phyloP scores from a whole-genome alignment of 2,329 filamentous ascomycete genomes.

The Colletotrichum sp. region DNA sequence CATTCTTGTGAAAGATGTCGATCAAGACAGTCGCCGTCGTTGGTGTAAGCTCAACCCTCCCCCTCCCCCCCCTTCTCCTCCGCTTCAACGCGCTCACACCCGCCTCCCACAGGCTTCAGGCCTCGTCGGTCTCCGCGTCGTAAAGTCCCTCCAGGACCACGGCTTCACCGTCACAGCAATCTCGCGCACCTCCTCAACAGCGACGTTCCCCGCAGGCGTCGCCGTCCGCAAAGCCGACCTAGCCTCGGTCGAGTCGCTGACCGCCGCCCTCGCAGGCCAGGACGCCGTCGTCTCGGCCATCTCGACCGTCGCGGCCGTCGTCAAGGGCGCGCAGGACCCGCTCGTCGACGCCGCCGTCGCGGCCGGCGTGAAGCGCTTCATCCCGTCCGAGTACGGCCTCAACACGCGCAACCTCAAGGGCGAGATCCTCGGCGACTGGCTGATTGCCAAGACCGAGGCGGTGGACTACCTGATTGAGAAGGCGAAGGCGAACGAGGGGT shows the following conservation, averaged over 20 bases:
- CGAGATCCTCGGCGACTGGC: conserved; percentile 25
- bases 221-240: conserved; percentile 8
- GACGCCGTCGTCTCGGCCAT: conserved; percentile 46
- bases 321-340: conserved; percentile 48
- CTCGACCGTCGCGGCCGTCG: conserved; percentile 31
- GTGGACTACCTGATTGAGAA: conserved; percentile 21
- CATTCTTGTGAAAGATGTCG: background rate
- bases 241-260: conserved; percentile 4
- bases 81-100: background rate
- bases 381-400: conserved; percentile 56
- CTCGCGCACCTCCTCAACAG: background rate
- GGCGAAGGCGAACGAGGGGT: conserved; percentile 25
- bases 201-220: conserved; percentile 1
- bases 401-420: conserved; percentile 28
- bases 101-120: conserved; percentile 5
- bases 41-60: background rate
- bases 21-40: conserved; percentile 15
- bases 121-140: conserved; percentile 8
- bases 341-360: conserved; percentile 57
- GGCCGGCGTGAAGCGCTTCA: conserved; percentile 58
- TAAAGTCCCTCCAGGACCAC: background rate
- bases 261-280: conserved; percentile 16
- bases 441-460: conserved; percentile 15
- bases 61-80: background rate
- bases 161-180: conserved; percentile 11